phyloP scores from a whole-genome alignment of 2,329 filamentous ascomycete genomes.

The Calycina herbarum region DNA sequence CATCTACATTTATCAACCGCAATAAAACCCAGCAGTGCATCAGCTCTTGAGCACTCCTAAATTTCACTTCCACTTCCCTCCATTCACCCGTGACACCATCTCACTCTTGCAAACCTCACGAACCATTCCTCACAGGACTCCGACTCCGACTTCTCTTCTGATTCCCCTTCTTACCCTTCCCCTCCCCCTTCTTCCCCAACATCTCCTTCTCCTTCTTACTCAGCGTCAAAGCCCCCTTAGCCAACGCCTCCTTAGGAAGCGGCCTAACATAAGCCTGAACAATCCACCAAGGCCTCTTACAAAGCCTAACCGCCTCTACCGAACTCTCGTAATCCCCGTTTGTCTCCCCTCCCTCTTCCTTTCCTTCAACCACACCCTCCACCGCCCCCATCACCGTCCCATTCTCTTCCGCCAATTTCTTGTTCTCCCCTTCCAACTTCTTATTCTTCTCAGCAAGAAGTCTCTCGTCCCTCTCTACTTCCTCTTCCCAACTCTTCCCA shows the following conservation, averaged over 20 bases:
- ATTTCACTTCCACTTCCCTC: neutral
- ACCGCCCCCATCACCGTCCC: slow-evolving; percentile 40
- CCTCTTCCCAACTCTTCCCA: slow-evolving; percentile 50
- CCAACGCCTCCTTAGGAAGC: slow-evolving; percentile 81
- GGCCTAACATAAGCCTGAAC: slow-evolving; percentile 85
- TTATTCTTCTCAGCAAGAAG: slow-evolving; percentile 25
- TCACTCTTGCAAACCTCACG: slow-evolving; percentile 31
- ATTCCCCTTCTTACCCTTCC: neutral
- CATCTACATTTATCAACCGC: too few relatives aligned
- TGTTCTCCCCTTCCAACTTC: slow-evolving; percentile 39
- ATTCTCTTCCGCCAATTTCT: slow-evolving; percentile 36
- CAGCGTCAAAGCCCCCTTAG: slow-evolving; percentile 72
- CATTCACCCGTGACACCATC: slow-evolving; percentile 27
- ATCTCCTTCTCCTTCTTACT: slow-evolving; percentile 67
- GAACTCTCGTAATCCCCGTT: slow-evolving; percentile 53
- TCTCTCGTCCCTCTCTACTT: slow-evolving; percentile 32
- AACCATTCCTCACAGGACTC: slow-evolving; percentile 11
- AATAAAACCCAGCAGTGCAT: slow-evolving; percentile 18
- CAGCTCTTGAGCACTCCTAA: slow-evolving; percentile 30
- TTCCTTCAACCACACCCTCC: slow-evolving; percentile 38
- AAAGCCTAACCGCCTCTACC: slow-evolving; percentile 66
- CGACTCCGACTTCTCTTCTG: neutral
- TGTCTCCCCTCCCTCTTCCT: slow-evolving; percentile 18
- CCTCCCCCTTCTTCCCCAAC: slow-evolving; percentile 33
- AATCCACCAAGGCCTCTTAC: slow-evolving; percentile 84